Conservation (phyloP, 106 monocot genomes). For the Dactylorhiza incarnata region DNA sequence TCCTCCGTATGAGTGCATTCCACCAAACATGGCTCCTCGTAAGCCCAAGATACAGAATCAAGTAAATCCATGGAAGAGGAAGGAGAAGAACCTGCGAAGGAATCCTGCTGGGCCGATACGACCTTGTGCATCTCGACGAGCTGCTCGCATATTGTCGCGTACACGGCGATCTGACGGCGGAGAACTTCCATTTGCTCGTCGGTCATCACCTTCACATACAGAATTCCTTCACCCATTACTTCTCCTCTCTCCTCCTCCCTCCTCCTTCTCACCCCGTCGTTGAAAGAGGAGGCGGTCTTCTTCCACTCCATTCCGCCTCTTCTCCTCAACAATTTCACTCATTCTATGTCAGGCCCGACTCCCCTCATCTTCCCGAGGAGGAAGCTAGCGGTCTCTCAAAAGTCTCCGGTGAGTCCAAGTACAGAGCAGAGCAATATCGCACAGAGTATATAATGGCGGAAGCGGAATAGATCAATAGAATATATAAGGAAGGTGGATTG, state of each 20-base stretch:
- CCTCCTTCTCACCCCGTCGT: neutral
- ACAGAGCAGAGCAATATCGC: neutral
- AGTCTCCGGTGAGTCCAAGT: neutral
- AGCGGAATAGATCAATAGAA: neutral
- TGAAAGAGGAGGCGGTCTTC: neutral
- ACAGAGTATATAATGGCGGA: neutral
- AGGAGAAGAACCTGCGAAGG: conserved; percentile 9
- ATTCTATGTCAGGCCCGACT: no score
- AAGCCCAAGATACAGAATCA: neutral
- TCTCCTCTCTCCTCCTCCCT: conserved; percentile 3
- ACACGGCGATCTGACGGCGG: conserved; percentile 57
- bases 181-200: conserved; percentile 63
- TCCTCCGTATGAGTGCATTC: neutral
- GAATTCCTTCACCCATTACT: conserved; percentile 14
- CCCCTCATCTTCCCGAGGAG: neutral
- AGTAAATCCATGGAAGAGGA: neutral
- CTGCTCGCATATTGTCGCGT: conserved; percentile 63
- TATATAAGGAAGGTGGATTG: neutral
- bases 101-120: conserved; percentile 8
- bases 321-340: neutral
- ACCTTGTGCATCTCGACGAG: conserved; percentile 61
- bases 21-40: neutral
- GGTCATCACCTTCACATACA: conserved; percentile 61
- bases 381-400: neutral
- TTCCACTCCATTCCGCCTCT: conserved; percentile 14